phyloP scores from a whole-genome alignment of 2,329 filamentous ascomycete species.

The Colletotrichum lindemuthianum region DNA sequence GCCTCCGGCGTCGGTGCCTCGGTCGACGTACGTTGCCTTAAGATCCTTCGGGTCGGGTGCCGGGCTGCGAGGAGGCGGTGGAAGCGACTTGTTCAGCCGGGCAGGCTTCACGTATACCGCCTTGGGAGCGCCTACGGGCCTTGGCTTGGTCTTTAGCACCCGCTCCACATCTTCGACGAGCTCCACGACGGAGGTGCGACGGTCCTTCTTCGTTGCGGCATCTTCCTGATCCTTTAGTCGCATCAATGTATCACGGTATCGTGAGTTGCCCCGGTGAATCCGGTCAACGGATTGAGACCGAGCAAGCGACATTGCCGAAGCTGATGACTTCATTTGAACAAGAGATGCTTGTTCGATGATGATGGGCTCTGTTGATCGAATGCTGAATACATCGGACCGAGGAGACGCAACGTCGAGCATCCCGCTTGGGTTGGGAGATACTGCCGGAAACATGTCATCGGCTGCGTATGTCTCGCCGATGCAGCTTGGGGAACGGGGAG shows the following conservation, averaged over 20 bases:
- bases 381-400: constrained; percentile 47
- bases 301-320: constrained; percentile 40
- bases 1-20: constrained; percentile 44
- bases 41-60: constrained; percentile 39
- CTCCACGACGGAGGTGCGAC: constrained; percentile 43
- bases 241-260: constrained; percentile 42
- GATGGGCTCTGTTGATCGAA: constrained; percentile 48
- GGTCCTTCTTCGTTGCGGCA: constrained; percentile 29
- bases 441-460: constrained; percentile 10
- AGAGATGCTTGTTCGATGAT: constrained; percentile 53
- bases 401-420: constrained; percentile 44
- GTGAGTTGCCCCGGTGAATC: constrained; percentile 43
- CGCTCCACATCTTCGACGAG: constrained; percentile 39
- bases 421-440: constrained; percentile 31
- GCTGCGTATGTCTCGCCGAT: constrained; percentile 46
- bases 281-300: constrained; percentile 52
- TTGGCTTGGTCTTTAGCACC: constrained; percentile 37
- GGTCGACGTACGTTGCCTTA: constrained; percentile 35
- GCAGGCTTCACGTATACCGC: constrained; percentile 45
- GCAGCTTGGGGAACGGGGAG: constrained; percentile 44
- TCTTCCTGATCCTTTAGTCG: constrained; percentile 9
- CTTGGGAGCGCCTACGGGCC: constrained; percentile 42
- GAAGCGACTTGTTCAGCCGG: constrained; percentile 44
- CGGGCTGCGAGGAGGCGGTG: constrained; percentile 32
- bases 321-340: constrained; percentile 47